Base-by-base conservation (phyloP, 2,329 filamentous ascomycete species). In the Cryphonectria nitschkei region DNA sequence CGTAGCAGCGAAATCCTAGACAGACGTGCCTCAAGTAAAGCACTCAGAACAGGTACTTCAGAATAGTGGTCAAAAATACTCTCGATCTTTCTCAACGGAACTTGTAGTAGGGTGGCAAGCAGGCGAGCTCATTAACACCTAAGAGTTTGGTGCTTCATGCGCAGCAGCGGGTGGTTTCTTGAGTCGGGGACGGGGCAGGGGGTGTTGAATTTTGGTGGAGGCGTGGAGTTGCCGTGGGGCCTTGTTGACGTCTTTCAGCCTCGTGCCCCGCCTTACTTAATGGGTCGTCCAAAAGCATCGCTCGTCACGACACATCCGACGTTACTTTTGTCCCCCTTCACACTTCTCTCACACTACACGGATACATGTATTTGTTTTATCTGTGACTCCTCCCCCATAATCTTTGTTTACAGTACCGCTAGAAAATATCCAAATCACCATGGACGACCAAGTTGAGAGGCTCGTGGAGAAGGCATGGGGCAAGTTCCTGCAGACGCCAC, bases 381-480 rank as follows among this genome's bases (percentile, higher is more conserved):
- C 6, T 50, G 46, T n/a, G 11, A 41, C 14, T 8, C 50, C 41
- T 39, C 26, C n/a, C 5, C 5, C 26, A n/a, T n/a, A n/a, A 6
- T 50, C 9, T 9, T 50, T 50, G 7, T n/a, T n/a, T 50, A 6
- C 16, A 6, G 8, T 50, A 6, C 16, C 19, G 8, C 2, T 19
- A 16, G 8, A 6, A 32, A 56, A 58, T 2, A 32, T 16, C 2
- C 11, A 63, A 11, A 16, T 26, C 64, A 73, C 69, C 0, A 97
- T 97, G 94, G 92, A 97, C 66, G 86, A 88, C n/a, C 92, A 95
- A 81, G 88, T 97, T 16, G 79, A 86, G 34, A 84, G 85, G 39
- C 84, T 97, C 14, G 90, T 93, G 3, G 84, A 92, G 68, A 94
- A 94, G 82, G 87, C 87, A 72, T 95, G 93, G 92, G 82, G 85